phyloP scores from a whole-genome alignment of 176 grass and related monocot genomes.

The Thinopyrum elongatum region DNA sequence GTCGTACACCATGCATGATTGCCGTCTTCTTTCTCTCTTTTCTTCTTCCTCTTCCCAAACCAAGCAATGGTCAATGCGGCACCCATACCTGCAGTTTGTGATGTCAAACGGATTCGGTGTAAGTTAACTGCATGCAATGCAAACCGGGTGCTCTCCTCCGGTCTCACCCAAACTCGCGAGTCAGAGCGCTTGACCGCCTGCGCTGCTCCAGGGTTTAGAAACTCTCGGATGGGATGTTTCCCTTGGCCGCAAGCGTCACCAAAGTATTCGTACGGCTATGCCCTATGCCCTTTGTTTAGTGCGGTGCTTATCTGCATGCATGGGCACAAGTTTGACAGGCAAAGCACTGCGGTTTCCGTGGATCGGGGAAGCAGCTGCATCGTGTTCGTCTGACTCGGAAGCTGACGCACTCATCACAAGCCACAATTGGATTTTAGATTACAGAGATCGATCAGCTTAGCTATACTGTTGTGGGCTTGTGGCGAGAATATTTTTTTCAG shows the following conservation, averaged over 20 bases:
- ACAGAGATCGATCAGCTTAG: neutral
- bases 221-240: neutral
- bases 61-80: neutral
- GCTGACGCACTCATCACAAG: neutral
- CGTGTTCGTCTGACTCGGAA: neutral
- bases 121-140: slow-evolving; percentile 6
- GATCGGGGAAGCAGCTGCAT: too few relatives aligned
- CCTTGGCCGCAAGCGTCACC: neutral
- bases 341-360: neutral
- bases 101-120: slow-evolving; percentile 41
- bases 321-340: slow-evolving; percentile 22
- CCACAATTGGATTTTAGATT: neutral
- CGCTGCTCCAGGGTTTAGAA: neutral
- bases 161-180: slow-evolving; percentile 24
- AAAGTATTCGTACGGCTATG: slow-evolving; percentile 24
- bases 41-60: neutral
- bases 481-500: neutral
- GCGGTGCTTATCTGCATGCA: slow-evolving; percentile 9
- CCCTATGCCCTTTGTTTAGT: slow-evolving; percentile 20
- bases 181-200: slow-evolving; percentile 17
- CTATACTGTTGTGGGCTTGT: too few relatives aligned
- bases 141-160: neutral
- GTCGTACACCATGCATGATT: slow-evolving; percentile 11
- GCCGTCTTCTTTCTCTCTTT: neutral
- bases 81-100: neutral